Evolutionary conservation across 225 moss, liverwort and hornwort species (phyloP).

Genomic region (Bryum argenteum): DNA sequence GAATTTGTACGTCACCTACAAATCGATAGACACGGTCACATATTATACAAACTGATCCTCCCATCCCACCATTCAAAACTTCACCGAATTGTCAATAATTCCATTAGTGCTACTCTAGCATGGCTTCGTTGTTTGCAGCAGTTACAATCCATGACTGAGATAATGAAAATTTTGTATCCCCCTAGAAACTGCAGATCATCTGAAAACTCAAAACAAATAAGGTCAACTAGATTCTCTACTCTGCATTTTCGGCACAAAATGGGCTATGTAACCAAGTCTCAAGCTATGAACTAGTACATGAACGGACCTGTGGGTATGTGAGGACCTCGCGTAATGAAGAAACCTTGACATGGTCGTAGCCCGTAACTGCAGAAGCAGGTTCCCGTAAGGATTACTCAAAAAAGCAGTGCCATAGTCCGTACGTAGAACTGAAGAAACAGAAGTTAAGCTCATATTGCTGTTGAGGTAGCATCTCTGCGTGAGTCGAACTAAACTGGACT

Average conservation of each 20-base stretch:
- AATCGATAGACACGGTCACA: constrained; percentile 7
- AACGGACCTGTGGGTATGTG: constrained; percentile 60
- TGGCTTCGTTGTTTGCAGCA: not conserved
- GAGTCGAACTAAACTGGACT: constrained; percentile 10
- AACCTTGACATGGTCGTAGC: constrained; percentile 72
- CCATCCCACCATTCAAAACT: constrained; percentile 1
- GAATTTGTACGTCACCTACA: constrained; percentile 80
- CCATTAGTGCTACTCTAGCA: not conserved
- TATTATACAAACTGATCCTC: constrained; percentile 7
- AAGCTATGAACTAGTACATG: constrained; percentile 23
- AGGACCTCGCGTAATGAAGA: constrained; percentile 88
- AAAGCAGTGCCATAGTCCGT: not conserved
- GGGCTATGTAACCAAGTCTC: constrained; percentile 4
- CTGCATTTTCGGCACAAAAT: constrained; percentile 15
- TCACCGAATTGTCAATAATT: not conserved
- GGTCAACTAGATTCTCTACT: constrained; percentile 16
- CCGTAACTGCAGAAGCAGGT: constrained; percentile 66
- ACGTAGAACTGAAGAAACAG: constrained; percentile 21
- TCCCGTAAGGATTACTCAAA: not conserved
- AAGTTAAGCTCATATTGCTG: constrained; percentile 1
- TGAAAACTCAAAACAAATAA: constrained; percentile 6
- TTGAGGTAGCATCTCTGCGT: constrained; percentile 3
- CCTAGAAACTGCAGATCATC: not conserved
- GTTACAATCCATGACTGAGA: not conserved
- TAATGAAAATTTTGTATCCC: not conserved